Percentiles rank a stretch among this genome's conserved stretches.
Evolutionary conservation across 1,284 basidiomycete genomes (phyloP).

Genomic region (Salmacisia buchloeana): DNA sequence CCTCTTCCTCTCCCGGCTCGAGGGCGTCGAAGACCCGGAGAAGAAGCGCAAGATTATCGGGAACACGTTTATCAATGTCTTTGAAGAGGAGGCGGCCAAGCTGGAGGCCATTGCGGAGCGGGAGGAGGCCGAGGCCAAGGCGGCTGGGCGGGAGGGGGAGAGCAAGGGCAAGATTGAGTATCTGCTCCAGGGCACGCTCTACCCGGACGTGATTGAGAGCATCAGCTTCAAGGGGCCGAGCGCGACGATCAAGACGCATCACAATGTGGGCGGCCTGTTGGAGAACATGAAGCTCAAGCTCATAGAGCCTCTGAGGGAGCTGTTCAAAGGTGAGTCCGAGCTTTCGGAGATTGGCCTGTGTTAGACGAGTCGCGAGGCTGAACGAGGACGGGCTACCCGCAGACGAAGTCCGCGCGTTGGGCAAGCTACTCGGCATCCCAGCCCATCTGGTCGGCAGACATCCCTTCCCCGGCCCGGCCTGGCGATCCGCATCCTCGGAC

Average conservation of each 20-base stretch:
- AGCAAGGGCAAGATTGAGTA: slow-evolving; percentile 79
- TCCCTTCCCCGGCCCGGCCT: slow-evolving; percentile 98
- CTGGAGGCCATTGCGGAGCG: slow-evolving; percentile 77
- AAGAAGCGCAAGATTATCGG: slow-evolving; percentile 97
- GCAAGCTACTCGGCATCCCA: slow-evolving; percentile 83
- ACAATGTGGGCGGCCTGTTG: slow-evolving; percentile 94
- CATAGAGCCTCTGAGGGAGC: slow-evolving; percentile 92
- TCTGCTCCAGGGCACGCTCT: slow-evolving; percentile 95
- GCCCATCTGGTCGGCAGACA: slow-evolving; percentile 89
- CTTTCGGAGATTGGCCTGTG: too few species aligned
- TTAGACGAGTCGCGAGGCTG: too few species aligned
- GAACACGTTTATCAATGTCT: slow-evolving; percentile 97
- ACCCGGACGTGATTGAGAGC: slow-evolving; percentile 98
- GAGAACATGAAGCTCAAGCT: slow-evolving; percentile 99
- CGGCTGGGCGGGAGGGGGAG: slow-evolving; percentile 33
- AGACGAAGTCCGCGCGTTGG: slow-evolving; percentile 92
- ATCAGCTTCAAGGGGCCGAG: slow-evolving; percentile 99
- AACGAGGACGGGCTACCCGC: slow-evolving; percentile 7
- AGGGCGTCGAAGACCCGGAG: slow-evolving; percentile 91
- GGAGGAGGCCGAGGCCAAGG: slow-evolving; percentile 63
- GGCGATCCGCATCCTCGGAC: slow-evolving; percentile 96
- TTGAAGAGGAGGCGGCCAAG: slow-evolving; percentile 85
- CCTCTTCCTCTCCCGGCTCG: slow-evolving; percentile 81
- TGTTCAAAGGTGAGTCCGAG: slow-evolving; percentile 81
- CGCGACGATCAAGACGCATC: slow-evolving; percentile 99